Base-by-base conservation (phyloP, 331 rosid genomes). In the Pyrus hybrid region DNA sequence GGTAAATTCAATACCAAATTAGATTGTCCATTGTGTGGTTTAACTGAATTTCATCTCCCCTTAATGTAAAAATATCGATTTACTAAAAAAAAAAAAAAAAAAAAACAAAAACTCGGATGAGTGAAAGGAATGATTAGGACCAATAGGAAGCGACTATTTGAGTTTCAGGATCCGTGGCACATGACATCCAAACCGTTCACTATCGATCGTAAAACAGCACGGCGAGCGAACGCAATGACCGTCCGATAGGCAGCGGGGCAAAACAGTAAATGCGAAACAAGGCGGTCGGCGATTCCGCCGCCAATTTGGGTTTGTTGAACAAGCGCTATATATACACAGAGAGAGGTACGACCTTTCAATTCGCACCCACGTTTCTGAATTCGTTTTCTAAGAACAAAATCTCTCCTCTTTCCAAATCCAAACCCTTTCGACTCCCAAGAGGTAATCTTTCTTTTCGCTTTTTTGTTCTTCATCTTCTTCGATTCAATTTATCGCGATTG, bases 181-280 rank as follows among this genome's bases (percentile, higher is more conserved):
- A 16, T 11, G 9, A 16, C 33, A 26, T 18, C 22, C 11, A 6
- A 63, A 30, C 68, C 16, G 45, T 30, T 18, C 43, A 17, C 18
- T 17, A 18, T 4, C 23, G 43, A 18, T 30, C 35, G 13, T 16
- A 5, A 35, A 22, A 30, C 13, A 72, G 25, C 76, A 37, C 76
- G 37, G 11, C 7, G 3, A 2, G 23, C 13, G 7, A 5, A 6
- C 37, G 10, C 61, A n/a, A 1, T 35, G 11, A 7, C 72, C 78
- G 78, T 75, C 65, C 12, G 65, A 75, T 75, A 13, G 72, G 32
- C 10, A 49, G 4, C 4, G 49, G 79, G 73, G 37, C 51, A 75
- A 75, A 32, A 65, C 43, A 13, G 65, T 75, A 67, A 53, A 65
- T 51, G 11, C 4, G 28, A 51, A 51, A 21, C 65, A 4, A 16